Percentiles rank a stretch among this genome's conserved stretches.
Evolutionary conservation across 768 basidiomycete genomes (phyloP).

Genomic region (Lentinula detonsa): DNA sequence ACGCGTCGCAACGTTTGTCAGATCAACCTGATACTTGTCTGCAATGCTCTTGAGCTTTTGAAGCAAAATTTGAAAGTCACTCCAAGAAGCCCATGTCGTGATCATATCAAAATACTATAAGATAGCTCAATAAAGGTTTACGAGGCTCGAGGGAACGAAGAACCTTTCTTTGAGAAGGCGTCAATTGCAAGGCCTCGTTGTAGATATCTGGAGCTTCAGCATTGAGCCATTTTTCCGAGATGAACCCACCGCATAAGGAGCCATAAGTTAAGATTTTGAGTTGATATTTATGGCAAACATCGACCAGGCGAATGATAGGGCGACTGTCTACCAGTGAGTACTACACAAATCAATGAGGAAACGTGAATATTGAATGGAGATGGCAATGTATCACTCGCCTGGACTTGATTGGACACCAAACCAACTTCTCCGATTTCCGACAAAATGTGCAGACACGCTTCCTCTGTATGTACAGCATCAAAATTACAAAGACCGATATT

Average conservation of each 20-base stretch:
- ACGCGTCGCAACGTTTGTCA: conserved; percentile 54
- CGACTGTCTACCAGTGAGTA: conserved; percentile 57
- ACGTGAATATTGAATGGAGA: neutral
- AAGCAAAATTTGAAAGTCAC: conserved; percentile 46
- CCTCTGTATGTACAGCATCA: conserved; percentile 45
- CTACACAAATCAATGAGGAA: conserved; percentile 18
- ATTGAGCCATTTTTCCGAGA: conserved; percentile 49
- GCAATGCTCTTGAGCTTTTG: conserved; percentile 39
- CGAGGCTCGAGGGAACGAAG: neutral
- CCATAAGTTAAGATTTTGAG: conserved; percentile 57
- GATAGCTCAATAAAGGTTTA: neutral
- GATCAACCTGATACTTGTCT: conserved; percentile 42
- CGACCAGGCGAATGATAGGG: conserved; percentile 49
- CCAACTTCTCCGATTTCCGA: conserved; percentile 44
- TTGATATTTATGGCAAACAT: conserved; percentile 45
- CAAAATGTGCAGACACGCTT: conserved; percentile 35
- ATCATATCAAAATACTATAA: conserved; percentile 52
- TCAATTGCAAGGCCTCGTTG: conserved; percentile 27
- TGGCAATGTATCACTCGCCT: conserved; percentile 26
- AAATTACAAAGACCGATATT: conserved; percentile 59
- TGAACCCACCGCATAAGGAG: conserved; percentile 61
- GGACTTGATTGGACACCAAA: conserved; percentile 57
- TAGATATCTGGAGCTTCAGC: conserved; percentile 48
- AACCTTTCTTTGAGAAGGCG: conserved; percentile 58
- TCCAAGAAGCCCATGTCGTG: conserved; percentile 52